Base-by-base conservation (phyloP, 352 stramenopile genomes). In the Phytophthora citricola region DNA sequence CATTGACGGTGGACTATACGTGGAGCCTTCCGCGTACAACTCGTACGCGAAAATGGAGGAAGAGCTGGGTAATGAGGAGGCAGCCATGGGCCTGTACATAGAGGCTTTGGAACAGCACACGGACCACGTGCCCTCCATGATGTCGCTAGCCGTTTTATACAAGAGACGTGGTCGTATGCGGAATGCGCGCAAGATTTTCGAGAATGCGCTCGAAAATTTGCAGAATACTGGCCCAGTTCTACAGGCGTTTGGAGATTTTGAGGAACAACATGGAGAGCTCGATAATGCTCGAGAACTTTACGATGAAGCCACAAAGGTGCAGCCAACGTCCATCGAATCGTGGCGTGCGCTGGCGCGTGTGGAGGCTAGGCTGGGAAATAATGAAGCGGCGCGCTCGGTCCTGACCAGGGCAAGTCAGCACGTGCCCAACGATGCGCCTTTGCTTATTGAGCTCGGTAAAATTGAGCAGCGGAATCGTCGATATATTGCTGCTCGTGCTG, bases 41-140 rank as follows among this genome's bases (percentile, higher is more conserved):
- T 87, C 88, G 15, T 96, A 92, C 60, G 88, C 85, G 12, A 87
- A 82, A 62, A 93, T 96, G 82, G 88, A 96, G 62, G 74, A 93
- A 36, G 80, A 93, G 36, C 53, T 93, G 12, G 88, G 88, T 32
- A 88, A 92, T 59, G 72, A 86, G 11, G 84, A 92, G 40, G 74
- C 75, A 39, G 88, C 88, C 4, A 66, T 87, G 31, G 64, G 68
- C 4, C 66, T 96, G 27, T 96, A 94, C 55, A 47, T 73, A 10
- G 78, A 90, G 26, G 82, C 79, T 32, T 60, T 96, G 55, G 79
- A 79, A 17, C 64, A 66, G 45, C 66, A 83, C 38, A 85, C 86
- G 6, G 85, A 92, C 41, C 84, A 92, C 55, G 71, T 93, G 24
- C 84, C 88, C 2, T 94, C 76, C 52, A 76, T 91, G 71, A 94